Percentiles rank a stretch among this genome's conserved stretches.
Evolutionary conservation across 2,329 filamentous ascomycete species (phyloP).

Genomic region (Sclerotinia spermophila): DNA sequence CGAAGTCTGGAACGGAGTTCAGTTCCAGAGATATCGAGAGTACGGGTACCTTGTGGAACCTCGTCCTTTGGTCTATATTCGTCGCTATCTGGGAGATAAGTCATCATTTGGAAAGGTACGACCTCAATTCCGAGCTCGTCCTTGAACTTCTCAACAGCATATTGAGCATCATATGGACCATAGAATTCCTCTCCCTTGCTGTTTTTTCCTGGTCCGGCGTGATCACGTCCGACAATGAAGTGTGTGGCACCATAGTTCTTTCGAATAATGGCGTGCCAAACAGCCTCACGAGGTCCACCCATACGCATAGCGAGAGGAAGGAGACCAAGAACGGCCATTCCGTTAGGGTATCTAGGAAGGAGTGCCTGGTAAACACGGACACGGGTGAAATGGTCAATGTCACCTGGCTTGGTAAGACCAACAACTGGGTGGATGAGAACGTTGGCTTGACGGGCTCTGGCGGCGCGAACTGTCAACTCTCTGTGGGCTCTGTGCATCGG

Average conservation of each 20-base stretch:
- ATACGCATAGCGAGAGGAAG: constrained; percentile 97
- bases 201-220: constrained; percentile 97
- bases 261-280: constrained; percentile 99
- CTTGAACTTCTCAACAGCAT: constrained; percentile 93
- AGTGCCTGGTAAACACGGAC: constrained; percentile 98
- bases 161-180: constrained; percentile 94
- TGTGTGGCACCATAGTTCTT: constrained; percentile 99
- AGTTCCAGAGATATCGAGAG: constrained; percentile 80
- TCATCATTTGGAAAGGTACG: constrained; percentile 99
- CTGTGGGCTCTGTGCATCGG: constrained; percentile 99
- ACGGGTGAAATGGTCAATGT: constrained; percentile 99
- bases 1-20: constrained; percentile 90
- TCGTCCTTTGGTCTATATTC: constrained; percentile 94
- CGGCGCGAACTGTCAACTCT: constrained; percentile 95
- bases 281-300: constrained; percentile 95
- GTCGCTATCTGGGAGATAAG: constrained; percentile 93
- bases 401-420: constrained; percentile 95
- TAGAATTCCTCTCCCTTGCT: constrained; percentile 96
- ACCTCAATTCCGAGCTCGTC: constrained; percentile 98
- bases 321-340: constrained; percentile 95
- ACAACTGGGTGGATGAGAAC: constrained; percentile 99
- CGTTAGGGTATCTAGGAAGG: constrained; percentile 94
- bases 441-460: constrained; percentile 93
- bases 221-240: constrained; percentile 98
- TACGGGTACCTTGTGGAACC: constrained; percentile 78